Evolutionary conservation across 768 basidiomycete genomes (phyloP), one percentile per base, ranked within the genome.

Genomic region (Lentinus tigrinus): DNA sequence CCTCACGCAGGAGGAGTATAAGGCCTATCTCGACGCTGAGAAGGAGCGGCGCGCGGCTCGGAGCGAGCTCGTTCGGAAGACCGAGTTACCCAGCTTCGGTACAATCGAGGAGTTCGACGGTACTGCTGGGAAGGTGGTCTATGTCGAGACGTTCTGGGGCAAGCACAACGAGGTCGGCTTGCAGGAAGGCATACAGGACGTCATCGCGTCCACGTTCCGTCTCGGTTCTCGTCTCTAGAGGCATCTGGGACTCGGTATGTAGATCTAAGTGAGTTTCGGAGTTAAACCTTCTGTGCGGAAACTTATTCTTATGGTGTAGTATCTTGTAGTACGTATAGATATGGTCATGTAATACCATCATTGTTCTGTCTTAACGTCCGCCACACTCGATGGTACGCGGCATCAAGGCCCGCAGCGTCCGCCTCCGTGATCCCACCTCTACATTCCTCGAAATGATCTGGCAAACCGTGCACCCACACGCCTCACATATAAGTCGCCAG

Each of bases 141-240:
- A 87, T 51, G 70, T 89, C 42, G 82, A 83, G 71, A 84, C 84
- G 1, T 63, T 74, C 26, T 77, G 75, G 60, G 89, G 89, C 7
- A 75, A 75, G 0, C 89, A 91, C 65, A 79, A 83, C 56, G 75
- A 76, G 57, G 70, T 89, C 46, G 83, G 83, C 13, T 70, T 79
- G 3, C 72, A 83, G 31, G 88, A 91, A 59, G 89, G 88, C 8
- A 81, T 89, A 21, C 87, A 91, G 61, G 88, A 89, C 69, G 73
- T 81, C 28, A 67, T 77, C 19, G 72, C 65, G 31, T 63, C 60
- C 10, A 64, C 67, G 40, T 74, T 74, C 48, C 52, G 54, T 13
- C 61, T 73, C 9, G 61, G 60, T 3, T 27, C 23, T 19, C 34
- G 49, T 14, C 31, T 38, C 3, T 61, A 54, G 53, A 46, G 38